Evolutionary conservation across 192 early-diverging fungal genomes (phyloP).

Genomic region (Coemansia sp.): DNA sequence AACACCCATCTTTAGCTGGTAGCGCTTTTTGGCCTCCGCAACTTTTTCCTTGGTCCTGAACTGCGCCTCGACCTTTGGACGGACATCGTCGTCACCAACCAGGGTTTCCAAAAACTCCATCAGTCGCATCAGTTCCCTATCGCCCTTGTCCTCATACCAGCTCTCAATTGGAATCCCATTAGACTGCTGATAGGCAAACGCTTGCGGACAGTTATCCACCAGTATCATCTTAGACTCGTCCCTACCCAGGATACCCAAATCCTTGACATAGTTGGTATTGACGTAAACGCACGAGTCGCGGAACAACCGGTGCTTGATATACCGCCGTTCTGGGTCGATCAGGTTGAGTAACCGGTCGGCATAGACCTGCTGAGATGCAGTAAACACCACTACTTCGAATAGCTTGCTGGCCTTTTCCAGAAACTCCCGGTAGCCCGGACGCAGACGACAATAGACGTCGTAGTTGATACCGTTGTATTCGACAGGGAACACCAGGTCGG

Average conservation of each 20-base stretch:
- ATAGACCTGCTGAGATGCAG: constrained; percentile 74
- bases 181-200: constrained; percentile 71
- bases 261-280: constrained; percentile 71
- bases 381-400: constrained; percentile 75
- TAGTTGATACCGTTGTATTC: constrained; percentile 64
- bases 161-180: constrained; percentile 73
- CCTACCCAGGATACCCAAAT: constrained; percentile 66
- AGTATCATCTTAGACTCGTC: constrained; percentile 64
- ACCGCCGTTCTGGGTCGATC: constrained; percentile 63
- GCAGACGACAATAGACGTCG: constrained; percentile 66
- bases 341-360: constrained; percentile 63
- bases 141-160: constrained; percentile 71
- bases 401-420: constrained; percentile 57
- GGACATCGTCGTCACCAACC: constrained; percentile 64
- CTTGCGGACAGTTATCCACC: constrained; percentile 74
- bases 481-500: constrained; percentile 66
- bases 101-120: constrained; percentile 63
- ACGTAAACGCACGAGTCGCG: constrained; percentile 68
- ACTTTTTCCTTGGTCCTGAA: constrained; percentile 56
- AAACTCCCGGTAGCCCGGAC: constrained; percentile 66
- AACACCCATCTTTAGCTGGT: constrained; percentile 13
- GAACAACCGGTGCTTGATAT: constrained; percentile 67
- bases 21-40: constrained; percentile 38
- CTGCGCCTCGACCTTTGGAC: constrained; percentile 61
- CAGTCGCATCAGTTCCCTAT: constrained; percentile 63